phyloP scores from a whole-genome alignment of 2,329 filamentous ascomycete genomes.

The Aspergillus terreus region DNA sequence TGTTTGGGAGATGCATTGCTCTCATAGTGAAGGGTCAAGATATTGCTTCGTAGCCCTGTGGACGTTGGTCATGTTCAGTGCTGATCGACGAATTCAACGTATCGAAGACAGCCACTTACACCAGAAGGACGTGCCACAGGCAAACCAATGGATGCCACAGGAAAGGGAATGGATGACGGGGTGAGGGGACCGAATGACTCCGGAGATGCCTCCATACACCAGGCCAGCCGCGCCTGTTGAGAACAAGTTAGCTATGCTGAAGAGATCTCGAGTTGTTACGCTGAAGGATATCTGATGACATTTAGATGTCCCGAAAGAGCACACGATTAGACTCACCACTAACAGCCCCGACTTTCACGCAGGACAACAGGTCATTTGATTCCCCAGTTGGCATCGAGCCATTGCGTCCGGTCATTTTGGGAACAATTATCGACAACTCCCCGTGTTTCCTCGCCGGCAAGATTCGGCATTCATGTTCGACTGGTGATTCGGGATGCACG shows the following conservation, averaged over 20 bases:
- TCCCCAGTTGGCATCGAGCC: constrained; percentile 15
- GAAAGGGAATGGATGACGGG: constrained; percentile 66
- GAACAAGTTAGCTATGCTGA: not conserved
- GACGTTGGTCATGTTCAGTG: not conserved
- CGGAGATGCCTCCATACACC: constrained; percentile 64
- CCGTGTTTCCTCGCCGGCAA: not conserved
- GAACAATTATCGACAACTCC: not conserved
- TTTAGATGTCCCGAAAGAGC: no score
- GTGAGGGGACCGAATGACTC: constrained; percentile 66
- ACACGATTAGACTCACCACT: constrained; percentile 46
- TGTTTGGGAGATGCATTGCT: constrained; percentile 56
- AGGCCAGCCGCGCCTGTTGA: constrained; percentile 49
- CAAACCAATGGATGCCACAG: constrained; percentile 76
- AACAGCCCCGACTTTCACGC: constrained; percentile 58
- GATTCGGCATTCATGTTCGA: not conserved
- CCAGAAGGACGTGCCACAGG: constrained; percentile 72
- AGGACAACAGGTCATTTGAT: constrained; percentile 27
- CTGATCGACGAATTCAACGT: not conserved
- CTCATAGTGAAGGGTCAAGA: constrained; percentile 47
- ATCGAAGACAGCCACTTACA: constrained; percentile 49
- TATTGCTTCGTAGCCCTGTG: constrained; percentile 39
- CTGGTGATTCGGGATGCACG: not conserved
- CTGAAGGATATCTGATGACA: no score
- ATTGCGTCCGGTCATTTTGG: constrained; percentile 26
- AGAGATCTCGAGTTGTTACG: not conserved